phyloP scores from a whole-genome alignment of 768 basidiomycete genomes.

The Sutorius australiensis region DNA sequence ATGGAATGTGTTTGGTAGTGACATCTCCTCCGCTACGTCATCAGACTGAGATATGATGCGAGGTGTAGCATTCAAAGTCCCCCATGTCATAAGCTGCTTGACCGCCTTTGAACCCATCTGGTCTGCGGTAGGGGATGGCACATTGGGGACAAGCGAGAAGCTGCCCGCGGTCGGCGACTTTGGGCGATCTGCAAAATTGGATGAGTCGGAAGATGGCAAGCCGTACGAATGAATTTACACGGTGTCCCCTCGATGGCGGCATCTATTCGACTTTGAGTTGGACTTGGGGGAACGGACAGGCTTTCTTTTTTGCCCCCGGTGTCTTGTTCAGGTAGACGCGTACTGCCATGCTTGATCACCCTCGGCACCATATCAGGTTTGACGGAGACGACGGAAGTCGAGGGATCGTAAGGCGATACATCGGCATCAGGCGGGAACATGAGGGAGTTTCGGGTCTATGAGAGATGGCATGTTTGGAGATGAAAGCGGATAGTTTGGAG shows the following conservation, averaged over 20 bases:
- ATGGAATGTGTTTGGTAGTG: constrained; percentile 60
- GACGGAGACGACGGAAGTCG: constrained; percentile 27
- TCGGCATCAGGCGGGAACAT: constrained; percentile 97
- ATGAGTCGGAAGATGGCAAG: constrained; percentile 8
- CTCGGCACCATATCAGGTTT: constrained; percentile 46
- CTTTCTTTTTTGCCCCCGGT: constrained; percentile 40
- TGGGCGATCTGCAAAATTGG: constrained; percentile 50
- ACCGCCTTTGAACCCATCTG: constrained; percentile 78
- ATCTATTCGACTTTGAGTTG: constrained; percentile 83
- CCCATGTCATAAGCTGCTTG: constrained; percentile 97
- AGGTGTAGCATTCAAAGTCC: constrained; percentile 88
- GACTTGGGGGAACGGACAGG: constrained; percentile 72
- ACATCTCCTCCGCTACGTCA: constrained; percentile 44
- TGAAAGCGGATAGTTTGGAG: neutral
- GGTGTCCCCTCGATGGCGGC: constrained; percentile 93
- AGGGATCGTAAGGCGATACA: constrained; percentile 65
- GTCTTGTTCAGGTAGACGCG: constrained; percentile 75
- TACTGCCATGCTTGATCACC: constrained; percentile 74
- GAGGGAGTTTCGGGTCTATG: constrained; percentile 84
- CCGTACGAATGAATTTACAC: constrained; percentile 51
- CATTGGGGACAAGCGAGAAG: constrained; percentile 76
- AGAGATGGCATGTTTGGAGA: neutral
- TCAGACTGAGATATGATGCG: constrained; percentile 70
- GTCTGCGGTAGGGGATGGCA: constrained; percentile 85
- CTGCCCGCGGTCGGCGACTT: constrained; percentile 50